phyloP scores from a whole-genome alignment of 495 filamentous ascomycete genomes.

The Recurvomyces mirabilis region DNA sequence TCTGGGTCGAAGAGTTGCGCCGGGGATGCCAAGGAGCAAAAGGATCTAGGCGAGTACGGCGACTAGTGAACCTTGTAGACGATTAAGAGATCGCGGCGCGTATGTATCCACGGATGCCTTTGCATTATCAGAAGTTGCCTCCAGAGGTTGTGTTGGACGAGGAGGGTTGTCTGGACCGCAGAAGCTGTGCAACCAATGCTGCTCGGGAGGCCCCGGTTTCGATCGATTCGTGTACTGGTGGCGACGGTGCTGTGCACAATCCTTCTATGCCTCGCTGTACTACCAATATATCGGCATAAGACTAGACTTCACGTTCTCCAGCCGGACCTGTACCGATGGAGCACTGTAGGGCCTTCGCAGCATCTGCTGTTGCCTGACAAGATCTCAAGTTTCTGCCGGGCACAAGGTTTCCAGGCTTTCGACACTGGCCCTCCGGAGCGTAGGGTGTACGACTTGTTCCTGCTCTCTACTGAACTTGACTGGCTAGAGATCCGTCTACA shows the following conservation, averaged over 20 bases:
- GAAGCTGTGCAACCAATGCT: conserved; percentile 1
- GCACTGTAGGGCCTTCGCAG: conserved; percentile 4
- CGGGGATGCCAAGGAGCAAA: no score
- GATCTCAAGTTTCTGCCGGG: conserved; percentile 27
- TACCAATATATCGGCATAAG: not conserved
- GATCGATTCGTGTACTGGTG: not conserved
- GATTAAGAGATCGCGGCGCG: no score
- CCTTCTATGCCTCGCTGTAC: not conserved
- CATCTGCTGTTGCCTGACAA: conserved; percentile 7
- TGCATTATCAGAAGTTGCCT: no score
- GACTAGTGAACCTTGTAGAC: no score
- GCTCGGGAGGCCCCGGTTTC: not conserved
- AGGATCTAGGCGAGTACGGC: no score
- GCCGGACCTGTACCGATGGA: conserved; percentile 5
- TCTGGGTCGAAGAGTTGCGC: no score
- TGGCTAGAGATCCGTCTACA: conserved; percentile 49
- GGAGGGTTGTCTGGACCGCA: no score
- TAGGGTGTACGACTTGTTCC: conserved; percentile 45
- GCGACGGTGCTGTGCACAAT: no score
- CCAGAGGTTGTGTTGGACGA: no score
- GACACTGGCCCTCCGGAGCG: conserved; percentile 19
- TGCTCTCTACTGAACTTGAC: conserved; percentile 46
- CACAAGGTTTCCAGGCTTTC: conserved; percentile 35
- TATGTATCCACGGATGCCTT: no score
- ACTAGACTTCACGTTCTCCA: conserved; percentile 4